Evolutionary conservation across 345 rosid genomes (phyloP), one percentile per base, ranked within the genome.

Genomic region (Excoecaria cochinchinensis): DNA sequence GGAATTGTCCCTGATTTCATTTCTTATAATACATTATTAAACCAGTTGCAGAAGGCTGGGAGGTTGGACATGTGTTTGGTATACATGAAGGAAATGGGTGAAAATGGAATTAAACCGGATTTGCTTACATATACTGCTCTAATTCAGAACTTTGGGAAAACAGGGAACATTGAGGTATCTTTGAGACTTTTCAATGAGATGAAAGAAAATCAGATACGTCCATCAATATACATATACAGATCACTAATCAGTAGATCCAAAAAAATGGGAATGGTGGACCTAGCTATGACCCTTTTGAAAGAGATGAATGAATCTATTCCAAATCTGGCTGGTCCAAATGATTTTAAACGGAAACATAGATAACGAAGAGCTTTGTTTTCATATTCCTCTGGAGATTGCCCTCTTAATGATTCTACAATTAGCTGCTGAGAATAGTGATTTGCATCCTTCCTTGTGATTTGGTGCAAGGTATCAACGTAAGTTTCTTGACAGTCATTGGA

Each of bases 111-210:
- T 57, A 85, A 82, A 69, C 89, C 93, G 0, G 97, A 94, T 86
- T 83, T 94, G 82, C 95, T 94, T 55, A 89, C 94, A 22, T 94
- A 90, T 76, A 90, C 91, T 3, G 94, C 96, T 38, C 75, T 89
- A 77, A 92, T 94, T 75, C 89, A 89, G 75, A 60, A 89, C 67
- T 86, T 92, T 77, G 97, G 97, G 69, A 89, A 89, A 47, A 85
- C 92, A 0, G 97, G 96, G 76, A 87, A 94, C 52, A 48, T 78
- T 42, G 84, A 89, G 75, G 89, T 82, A 75, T 80, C 94, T 1
- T 44, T 89, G 78, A 87, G 87, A 79, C 91, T 90, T 73, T 89
- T 94, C 62, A 78, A 71, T 38, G 92, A 94, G 80, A 92, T 94
- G 97, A 94, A 90, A 78, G 73, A 58, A 70, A 76, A 73, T 82